phyloP scores from a whole-genome alignment of 139 green algal genomes.

The Microglena sp. region DNA sequence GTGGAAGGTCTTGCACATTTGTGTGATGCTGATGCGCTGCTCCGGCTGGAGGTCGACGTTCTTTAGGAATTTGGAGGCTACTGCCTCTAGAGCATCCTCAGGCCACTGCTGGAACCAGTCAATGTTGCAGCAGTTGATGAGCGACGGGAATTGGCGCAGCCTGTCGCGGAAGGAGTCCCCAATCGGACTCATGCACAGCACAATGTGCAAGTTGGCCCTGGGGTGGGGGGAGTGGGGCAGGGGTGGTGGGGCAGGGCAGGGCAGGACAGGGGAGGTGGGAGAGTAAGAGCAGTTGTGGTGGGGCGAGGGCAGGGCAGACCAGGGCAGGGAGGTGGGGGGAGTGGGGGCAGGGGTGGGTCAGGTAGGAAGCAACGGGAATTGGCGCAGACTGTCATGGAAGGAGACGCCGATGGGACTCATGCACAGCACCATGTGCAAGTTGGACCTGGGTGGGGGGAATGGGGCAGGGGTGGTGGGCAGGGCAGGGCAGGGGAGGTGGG shows the following conservation, averaged over 20 bases:
- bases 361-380: constrained; percentile 67
- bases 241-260: too few species aligned
- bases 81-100: constrained; percentile 40
- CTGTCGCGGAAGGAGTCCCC: constrained; percentile 51
- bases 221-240: too few species aligned
- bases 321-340: too few species aligned
- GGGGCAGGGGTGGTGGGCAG: too few species aligned
- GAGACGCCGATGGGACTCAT: constrained; percentile 66
- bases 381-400: constrained; percentile 40
- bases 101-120: constrained; percentile 36
- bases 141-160: constrained; percentile 51
- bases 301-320: too few species aligned
- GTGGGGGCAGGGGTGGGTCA: too few species aligned
- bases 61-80: constrained; percentile 41
- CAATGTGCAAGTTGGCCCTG: constrained; percentile 62
- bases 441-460: too few species aligned
- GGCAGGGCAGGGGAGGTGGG: too few species aligned
- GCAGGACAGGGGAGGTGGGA: too few species aligned
- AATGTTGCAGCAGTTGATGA: constrained; percentile 68
- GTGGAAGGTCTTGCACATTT: constrained; percentile 29
- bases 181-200: constrained; percentile 64
- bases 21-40: constrained; percentile 11
- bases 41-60: constrained; percentile 12
- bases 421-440: constrained; percentile 70
- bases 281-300: too few species aligned